A percentile compares a stretch with the other conserved stretches of the same genome.
phyloP scores from a whole-genome alignment of 2,329 filamentous ascomycete genomes.

The Monosporascus sp. region DNA sequence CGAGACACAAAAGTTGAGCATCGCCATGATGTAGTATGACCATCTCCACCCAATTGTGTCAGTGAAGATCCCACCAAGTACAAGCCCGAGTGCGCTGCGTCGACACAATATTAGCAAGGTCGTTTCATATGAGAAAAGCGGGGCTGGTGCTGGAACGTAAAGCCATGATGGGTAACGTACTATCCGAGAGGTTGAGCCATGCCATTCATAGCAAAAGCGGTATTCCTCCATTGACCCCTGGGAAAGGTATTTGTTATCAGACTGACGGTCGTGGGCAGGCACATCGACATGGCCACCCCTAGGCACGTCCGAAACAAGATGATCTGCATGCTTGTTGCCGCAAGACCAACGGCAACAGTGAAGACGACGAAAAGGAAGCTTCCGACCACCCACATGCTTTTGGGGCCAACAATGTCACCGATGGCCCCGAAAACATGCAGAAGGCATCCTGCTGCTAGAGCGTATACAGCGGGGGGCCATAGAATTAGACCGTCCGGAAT shows the following conservation, averaged over 20 bases:
- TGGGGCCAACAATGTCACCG: slow-evolving; percentile 32
- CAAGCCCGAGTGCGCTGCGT: slow-evolving; percentile 44
- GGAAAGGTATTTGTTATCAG: slow-evolving; percentile 33
- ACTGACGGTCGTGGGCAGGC: slow-evolving; percentile 31
- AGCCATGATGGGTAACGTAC: neutral
- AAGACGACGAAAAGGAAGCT: slow-evolving; percentile 28
- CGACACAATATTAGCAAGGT: slow-evolving; percentile 23
- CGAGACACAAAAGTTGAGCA: slow-evolving; percentile 32
- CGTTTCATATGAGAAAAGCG: too few relatives aligned
- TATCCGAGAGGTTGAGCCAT: slow-evolving; percentile 6
- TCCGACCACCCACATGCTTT: slow-evolving; percentile 29
- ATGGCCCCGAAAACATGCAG: slow-evolving; percentile 33
- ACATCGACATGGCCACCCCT: slow-evolving; percentile 33
- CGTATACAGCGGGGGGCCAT: slow-evolving; percentile 19
- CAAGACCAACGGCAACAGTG: slow-evolving; percentile 29
- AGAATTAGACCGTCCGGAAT: slow-evolving; percentile 25
- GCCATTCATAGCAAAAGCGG: slow-evolving; percentile 39
- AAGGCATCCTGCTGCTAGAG: slow-evolving; percentile 16
- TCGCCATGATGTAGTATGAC: slow-evolving; percentile 36
- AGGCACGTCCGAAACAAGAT: slow-evolving; percentile 31
- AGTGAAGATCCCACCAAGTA: slow-evolving; percentile 44
- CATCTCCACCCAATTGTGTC: slow-evolving; percentile 44
- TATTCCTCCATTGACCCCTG: slow-evolving; percentile 31
- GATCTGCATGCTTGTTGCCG: slow-evolving; percentile 30
- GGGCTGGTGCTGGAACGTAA: too few relatives aligned